phyloP scores from a whole-genome alignment of 331 rosid species.

The Quercus lobata region DNA sequence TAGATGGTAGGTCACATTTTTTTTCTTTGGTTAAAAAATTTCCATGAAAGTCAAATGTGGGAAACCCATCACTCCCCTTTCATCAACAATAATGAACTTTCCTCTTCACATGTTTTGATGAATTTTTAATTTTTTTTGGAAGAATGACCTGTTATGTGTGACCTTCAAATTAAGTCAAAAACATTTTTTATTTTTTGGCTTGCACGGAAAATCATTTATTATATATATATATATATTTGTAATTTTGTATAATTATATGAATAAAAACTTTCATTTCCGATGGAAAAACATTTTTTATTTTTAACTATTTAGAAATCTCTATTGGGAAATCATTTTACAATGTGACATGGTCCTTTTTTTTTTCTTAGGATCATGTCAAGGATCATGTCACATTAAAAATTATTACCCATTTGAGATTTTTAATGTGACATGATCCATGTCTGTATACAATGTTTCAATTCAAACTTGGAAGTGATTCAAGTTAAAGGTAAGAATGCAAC shows the following conservation, averaged over 20 bases:
- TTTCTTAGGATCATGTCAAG: no score
- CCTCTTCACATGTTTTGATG: not conserved
- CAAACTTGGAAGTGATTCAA: not conserved
- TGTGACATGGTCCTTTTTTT: no score
- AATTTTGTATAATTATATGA: no score
- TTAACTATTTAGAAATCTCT: not conserved
- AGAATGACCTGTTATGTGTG: no score
- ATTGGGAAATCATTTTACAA: not conserved
- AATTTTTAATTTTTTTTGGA: not conserved
- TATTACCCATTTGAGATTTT: no score
- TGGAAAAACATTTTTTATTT: no score
- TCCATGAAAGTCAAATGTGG: not conserved
- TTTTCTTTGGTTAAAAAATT: not conserved
- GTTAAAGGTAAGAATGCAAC: not conserved
- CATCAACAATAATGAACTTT: not conserved
- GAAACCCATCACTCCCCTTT: not conserved
- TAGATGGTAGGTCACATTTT: not conserved
- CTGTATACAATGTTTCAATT: constrained; percentile 1
- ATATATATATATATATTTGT: no score
- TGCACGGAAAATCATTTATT: no score
- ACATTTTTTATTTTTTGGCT: no score
- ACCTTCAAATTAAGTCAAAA: no score
- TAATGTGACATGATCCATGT: constrained; percentile 9
- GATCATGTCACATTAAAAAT: no score
- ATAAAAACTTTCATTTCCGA: no score